A percentile compares a stretch with the other conserved stretches of the same genome.
Evolutionary conservation across 176 grass and related monocot species (phyloP).

Genomic region (Pontederia crassipes): DNA sequence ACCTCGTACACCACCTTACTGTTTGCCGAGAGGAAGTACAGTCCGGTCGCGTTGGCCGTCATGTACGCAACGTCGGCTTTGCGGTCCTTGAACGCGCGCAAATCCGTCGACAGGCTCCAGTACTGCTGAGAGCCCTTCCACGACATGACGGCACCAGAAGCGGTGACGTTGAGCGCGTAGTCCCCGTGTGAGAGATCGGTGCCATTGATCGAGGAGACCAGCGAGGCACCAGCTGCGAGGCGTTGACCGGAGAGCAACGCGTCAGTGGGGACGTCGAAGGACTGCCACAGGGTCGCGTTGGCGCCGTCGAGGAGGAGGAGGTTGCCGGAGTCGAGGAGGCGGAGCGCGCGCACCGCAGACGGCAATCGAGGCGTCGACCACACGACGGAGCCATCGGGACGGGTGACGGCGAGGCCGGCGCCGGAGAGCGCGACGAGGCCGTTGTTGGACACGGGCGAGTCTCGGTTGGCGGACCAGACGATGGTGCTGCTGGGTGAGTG

Average conservation of each 20-base stretch:
- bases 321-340: constrained; percentile 58
- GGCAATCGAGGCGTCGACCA: constrained; percentile 47
- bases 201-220: constrained; percentile 20
- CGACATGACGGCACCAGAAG: constrained; percentile 27
- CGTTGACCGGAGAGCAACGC: constrained; percentile 44
- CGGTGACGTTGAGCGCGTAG: constrained; percentile 30
- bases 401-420: constrained; percentile 35
- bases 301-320: constrained; percentile 45
- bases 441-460: constrained; percentile 25
- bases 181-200: constrained; percentile 29
- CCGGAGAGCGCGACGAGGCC: constrained; percentile 35
- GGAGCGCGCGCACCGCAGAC: constrained; percentile 28
- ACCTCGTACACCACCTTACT: constrained; percentile 28
- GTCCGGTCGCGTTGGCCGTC: constrained; percentile 48
- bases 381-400: constrained; percentile 28
- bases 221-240: constrained; percentile 32
- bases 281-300: constrained; percentile 67
- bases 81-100: constrained; percentile 34
- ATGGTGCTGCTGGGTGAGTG: constrained; percentile 37
- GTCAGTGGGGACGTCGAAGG: constrained; percentile 65
- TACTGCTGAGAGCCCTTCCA: constrained; percentile 49
- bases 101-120: constrained; percentile 60
- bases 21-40: constrained; percentile 31
- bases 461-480: constrained; percentile 68
- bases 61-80: constrained; percentile 33